Percentiles rank a stretch among this genome's conserved stretches.
These are phyloP conservation scores for Asterochloris erici DNA, from an alignment of 139 green algal genomes.

Conservation along the genomic window DNA sequence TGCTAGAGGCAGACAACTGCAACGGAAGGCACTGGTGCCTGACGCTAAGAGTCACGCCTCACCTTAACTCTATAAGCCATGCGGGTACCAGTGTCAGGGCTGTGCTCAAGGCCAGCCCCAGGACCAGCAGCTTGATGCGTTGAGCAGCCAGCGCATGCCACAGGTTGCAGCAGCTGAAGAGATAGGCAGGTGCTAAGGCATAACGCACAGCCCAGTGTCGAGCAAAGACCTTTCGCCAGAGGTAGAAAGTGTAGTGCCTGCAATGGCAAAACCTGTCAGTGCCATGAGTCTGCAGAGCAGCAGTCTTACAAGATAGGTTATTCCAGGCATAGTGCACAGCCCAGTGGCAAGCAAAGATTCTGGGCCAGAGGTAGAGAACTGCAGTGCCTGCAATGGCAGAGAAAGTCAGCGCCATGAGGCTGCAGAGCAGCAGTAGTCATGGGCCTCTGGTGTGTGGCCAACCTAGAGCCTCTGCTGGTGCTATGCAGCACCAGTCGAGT, in stretches of 20 bases:
- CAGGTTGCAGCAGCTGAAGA: slow-evolving; percentile 33
- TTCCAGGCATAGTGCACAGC: too few species aligned
- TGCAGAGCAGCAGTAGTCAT: too few species aligned
- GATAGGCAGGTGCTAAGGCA: slow-evolving; percentile 49
- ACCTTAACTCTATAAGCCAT: slow-evolving; percentile 84
- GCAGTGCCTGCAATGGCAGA: too few species aligned
- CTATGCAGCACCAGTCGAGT: too few species aligned
- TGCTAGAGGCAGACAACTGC: background rate
- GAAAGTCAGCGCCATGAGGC: too few species aligned
- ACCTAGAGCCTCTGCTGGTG: too few species aligned
- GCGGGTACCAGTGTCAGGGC: slow-evolving; percentile 67
- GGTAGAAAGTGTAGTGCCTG: slow-evolving; percentile 93
- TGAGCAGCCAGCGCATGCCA: slow-evolving; percentile 19
- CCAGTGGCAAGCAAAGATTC: too few species aligned
- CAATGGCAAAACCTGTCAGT: background rate
- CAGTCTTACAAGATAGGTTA: background rate
- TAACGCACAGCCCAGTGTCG: slow-evolving; percentile 23
- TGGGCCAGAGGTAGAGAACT: too few species aligned
- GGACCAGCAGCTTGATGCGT: slow-evolving; percentile 30
- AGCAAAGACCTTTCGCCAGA: slow-evolving; percentile 68
- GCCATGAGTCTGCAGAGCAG: background rate
- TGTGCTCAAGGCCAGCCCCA: slow-evolving; percentile 31
- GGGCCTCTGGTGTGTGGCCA: too few species aligned
- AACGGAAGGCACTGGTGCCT: background rate
- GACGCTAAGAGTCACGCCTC: background rate